Evolutionary conservation across 306 rosid species (phyloP).

Genomic region (Glycine soja): DNA sequence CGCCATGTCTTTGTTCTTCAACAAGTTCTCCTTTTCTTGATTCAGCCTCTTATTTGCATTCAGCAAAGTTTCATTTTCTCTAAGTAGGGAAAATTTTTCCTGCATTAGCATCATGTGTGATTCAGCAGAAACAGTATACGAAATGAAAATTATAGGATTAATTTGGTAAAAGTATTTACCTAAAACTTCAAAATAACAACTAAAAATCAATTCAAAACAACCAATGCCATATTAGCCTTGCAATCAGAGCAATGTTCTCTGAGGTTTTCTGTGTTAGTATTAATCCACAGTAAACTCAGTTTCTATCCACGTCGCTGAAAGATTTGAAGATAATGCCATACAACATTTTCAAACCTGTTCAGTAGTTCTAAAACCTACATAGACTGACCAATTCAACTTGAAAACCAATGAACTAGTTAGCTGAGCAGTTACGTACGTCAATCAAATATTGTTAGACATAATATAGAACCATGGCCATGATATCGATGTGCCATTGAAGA

Average conservation of each 20-base stretch:
- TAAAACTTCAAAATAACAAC: conserved; percentile 6
- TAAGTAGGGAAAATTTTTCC: conserved; percentile 83
- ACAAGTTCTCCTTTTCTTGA: conserved; percentile 69
- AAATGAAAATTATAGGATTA: conserved; percentile 35
- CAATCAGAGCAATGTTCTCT: background rate
- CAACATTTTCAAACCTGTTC: no score
- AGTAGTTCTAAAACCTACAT: no score
- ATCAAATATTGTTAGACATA: no score
- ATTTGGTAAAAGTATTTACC: conserved; percentile 29
- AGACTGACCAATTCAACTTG: no score
- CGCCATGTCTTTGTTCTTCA: conserved; percentile 72
- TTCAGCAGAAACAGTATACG: conserved; percentile 39
- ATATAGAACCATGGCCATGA: no score
- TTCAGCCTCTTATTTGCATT: conserved; percentile 67
- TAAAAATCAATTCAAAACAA: conserved; percentile 21
- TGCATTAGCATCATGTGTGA: conserved; percentile 50
- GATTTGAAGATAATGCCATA: no score
- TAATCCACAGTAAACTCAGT: background rate
- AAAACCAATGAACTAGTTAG: no score
- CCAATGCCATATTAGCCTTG: conserved; percentile 1
- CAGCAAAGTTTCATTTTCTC: conserved; percentile 65
- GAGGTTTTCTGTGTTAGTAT: background rate
- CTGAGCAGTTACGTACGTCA: no score
- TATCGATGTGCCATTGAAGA: no score
- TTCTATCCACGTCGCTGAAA: no score